Conservation (phyloP, 179 eudicot species). For the Beta lomatogona region DNA sequence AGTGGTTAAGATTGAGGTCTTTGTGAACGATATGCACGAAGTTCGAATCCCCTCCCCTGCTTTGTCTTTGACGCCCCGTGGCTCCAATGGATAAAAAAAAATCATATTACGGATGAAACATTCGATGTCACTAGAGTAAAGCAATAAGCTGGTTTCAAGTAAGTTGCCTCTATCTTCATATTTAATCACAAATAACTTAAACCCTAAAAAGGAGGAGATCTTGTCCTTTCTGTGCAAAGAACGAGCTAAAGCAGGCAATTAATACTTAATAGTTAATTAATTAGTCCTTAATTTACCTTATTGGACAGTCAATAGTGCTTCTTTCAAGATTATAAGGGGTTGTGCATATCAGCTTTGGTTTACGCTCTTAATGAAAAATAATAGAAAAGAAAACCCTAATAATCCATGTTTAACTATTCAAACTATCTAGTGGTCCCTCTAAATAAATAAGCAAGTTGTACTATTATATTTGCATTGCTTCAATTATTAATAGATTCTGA, state of each 20-base stretch:
- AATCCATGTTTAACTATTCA: neutral
- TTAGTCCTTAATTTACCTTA: neutral
- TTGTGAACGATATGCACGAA: too few species aligned
- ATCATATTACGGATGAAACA: neutral
- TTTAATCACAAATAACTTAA: neutral
- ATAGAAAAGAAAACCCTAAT: constrained; percentile 14
- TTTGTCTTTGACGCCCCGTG: too few species aligned
- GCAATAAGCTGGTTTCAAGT: neutral
- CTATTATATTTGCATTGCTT: neutral
- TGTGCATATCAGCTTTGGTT: constrained; percentile 12
- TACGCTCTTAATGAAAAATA: neutral
- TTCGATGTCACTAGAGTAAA: neutral
- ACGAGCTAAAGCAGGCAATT: neutral
- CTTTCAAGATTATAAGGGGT: constrained; percentile 19
- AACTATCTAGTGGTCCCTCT: neutral
- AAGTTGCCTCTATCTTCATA: neutral
- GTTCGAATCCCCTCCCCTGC: too few species aligned
- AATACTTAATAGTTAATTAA: neutral
- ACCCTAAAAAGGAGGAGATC: neutral
- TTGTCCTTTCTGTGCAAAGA: neutral
- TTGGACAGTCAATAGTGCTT: constrained; percentile 8
- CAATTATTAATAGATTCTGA: neutral
- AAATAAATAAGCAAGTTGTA: constrained; percentile 7
- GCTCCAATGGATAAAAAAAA: too few species aligned
- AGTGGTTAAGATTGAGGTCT: too few species aligned